Evolutionary conservation across 176 grass and related monocot genomes (phyloP).

Genomic region (Panicum miliaceum): DNA sequence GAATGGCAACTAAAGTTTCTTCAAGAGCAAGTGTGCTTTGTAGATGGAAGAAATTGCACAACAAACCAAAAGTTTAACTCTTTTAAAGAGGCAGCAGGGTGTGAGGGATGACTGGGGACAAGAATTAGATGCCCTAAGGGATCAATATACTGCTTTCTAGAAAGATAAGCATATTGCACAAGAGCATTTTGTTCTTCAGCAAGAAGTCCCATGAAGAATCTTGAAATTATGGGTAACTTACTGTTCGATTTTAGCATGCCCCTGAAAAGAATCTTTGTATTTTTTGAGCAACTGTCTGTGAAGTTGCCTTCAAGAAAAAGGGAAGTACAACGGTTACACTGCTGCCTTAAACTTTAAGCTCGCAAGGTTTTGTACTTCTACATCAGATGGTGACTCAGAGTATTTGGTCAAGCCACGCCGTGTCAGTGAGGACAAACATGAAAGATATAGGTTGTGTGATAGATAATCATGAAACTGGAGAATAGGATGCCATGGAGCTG

Average conservation of each 20-base stretch:
- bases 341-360: neutral
- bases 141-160: slow-evolving; percentile 1
- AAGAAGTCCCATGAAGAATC: neutral
- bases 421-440: neutral
- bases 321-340: neutral
- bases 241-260: slow-evolving; percentile 1
- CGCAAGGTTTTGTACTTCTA: neutral
- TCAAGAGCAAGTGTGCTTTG: neutral
- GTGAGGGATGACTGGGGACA: neutral
- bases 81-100: slow-evolving; percentile 13
- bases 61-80: neutral
- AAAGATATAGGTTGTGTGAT: slow-evolving; percentile 18
- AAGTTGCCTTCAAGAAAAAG: slow-evolving; percentile 21
- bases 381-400: slow-evolving; percentile 19
- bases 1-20: neutral
- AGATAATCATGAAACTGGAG: neutral
- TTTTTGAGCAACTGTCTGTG: neutral
- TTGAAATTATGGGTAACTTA: neutral
- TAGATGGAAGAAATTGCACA: neutral
- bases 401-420: neutral
- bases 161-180: slow-evolving; percentile 37
- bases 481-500: slow-evolving; percentile 29
- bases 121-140: slow-evolving; percentile 20
- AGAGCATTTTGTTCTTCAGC: slow-evolving; percentile 14
- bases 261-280: neutral